These are phyloP conservation scores for Orbilia quercus DNA, from an alignment of 2,329 filamentous ascomycete genomes.

Conservation along the genomic window DNA sequence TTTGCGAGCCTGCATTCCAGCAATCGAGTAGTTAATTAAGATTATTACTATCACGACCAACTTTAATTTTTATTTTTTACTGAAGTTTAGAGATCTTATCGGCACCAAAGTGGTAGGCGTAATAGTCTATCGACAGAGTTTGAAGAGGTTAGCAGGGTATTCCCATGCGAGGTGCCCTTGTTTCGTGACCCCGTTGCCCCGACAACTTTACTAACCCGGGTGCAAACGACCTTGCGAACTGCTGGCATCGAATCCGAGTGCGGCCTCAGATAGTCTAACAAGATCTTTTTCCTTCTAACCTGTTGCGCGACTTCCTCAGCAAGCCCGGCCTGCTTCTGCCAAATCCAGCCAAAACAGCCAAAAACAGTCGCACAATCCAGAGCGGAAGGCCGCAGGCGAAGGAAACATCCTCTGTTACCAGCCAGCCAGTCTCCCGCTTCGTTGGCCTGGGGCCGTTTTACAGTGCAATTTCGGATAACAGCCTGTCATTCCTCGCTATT, in stretches of 20 bases:
- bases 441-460: constrained; percentile 34
- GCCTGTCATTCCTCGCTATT: constrained; percentile 37
- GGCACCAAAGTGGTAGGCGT: neutral
- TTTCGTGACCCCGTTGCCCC: constrained; percentile 41
- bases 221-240: too few relatives aligned
- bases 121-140: too few relatives aligned
- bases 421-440: constrained; percentile 13
- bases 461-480: constrained; percentile 38
- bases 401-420: constrained; percentile 22
- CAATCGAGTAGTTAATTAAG: too few relatives aligned
- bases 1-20: too few relatives aligned
- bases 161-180: neutral
- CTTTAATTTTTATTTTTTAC: too few relatives aligned
- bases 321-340: constrained; percentile 9
- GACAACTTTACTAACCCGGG: constrained; percentile 27
- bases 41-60: neutral
- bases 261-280: too few relatives aligned
- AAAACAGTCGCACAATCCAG: constrained; percentile 31
- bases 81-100: too few relatives aligned
- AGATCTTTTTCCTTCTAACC: too few relatives aligned
- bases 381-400: constrained; percentile 35
- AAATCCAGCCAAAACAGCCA: constrained; percentile 40
- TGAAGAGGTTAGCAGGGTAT: too few relatives aligned
- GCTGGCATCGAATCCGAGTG: constrained; percentile 18
- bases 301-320: constrained; percentile 37